Percentiles rank a stretch among this genome's conserved stretches.
Evolutionary conservation across 2,329 filamentous ascomycete species (phyloP).

Genomic region (Didymella keratinophila): DNA sequence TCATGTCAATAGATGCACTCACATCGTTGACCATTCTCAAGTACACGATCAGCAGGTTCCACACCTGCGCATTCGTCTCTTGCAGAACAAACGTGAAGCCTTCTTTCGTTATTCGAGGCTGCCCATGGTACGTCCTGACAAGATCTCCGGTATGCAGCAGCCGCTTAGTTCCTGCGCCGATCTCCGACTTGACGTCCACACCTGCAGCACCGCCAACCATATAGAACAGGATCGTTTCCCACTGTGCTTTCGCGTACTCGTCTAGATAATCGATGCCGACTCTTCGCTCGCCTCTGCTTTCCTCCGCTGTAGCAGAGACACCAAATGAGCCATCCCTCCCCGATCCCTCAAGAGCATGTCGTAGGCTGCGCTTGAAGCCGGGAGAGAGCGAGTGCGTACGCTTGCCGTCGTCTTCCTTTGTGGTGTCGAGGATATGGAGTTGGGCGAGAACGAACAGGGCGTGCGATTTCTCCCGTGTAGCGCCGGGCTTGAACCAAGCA

Average conservation of each 20-base stretch:
- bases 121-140: slow-evolving; percentile 67
- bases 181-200: slow-evolving; percentile 53
- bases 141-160: slow-evolving; percentile 82
- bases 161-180: slow-evolving; percentile 74
- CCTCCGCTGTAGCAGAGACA: slow-evolving; percentile 73
- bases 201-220: slow-evolving; percentile 80
- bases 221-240: slow-evolving; percentile 96
- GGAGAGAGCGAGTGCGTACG: slow-evolving; percentile 79
- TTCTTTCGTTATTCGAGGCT: slow-evolving; percentile 82
- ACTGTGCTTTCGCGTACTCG: slow-evolving; percentile 83
- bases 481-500: slow-evolving; percentile 78
- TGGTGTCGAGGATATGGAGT: slow-evolving; percentile 79
- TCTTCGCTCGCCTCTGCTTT: slow-evolving; percentile 67
- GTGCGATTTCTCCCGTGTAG: slow-evolving; percentile 79
- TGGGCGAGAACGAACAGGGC: slow-evolving; percentile 81
- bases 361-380: slow-evolving; percentile 83
- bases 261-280: slow-evolving; percentile 80
- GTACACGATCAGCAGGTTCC: slow-evolving; percentile 93
- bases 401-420: slow-evolving; percentile 65
- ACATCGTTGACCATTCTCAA: slow-evolving; percentile 79
- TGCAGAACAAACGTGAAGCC: slow-evolving; percentile 96
- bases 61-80: slow-evolving; percentile 95
- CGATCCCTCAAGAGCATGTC: slow-evolving; percentile 85
- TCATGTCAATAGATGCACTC: slow-evolving; percentile 17
- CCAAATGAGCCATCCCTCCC: slow-evolving; percentile 90